A percentile compares a stretch with the other conserved stretches of the same genome.
These are phyloP conservation scores for Triadica sebifera DNA, from an alignment of 345 rosid genomes.

Conservation along the genomic window DNA sequence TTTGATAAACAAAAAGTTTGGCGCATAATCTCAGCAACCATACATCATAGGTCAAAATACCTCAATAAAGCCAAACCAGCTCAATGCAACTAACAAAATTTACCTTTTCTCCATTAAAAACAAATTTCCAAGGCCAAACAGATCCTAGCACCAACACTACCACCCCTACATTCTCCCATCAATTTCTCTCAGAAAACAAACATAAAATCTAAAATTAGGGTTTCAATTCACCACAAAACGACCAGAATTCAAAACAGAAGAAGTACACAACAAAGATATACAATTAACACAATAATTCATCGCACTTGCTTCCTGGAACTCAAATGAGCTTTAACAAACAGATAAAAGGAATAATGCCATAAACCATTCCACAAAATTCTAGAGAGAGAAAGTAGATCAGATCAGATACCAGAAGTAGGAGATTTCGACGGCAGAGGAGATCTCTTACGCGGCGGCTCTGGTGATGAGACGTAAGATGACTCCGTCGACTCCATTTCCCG, in stretches of 20 bases:
- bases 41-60: no score
- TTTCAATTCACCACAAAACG: not conserved
- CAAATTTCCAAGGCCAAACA: no score
- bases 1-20: no score
- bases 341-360: not conserved
- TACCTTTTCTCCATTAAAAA: no score
- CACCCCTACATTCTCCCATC: no score
- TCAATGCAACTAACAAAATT: no score
- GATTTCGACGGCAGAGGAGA: constrained; percentile 69
- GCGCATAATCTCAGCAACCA: no score
- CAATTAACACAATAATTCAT: not conserved
- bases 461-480: constrained; percentile 73
- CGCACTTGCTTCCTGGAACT: not conserved
- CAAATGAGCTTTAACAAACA: not conserved
- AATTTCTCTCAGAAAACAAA: no score
- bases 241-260: not conserved
- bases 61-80: no score
- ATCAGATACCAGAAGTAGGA: constrained; percentile 60
- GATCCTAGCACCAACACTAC: no score
- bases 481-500: constrained; percentile 83
- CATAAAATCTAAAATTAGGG: not conserved
- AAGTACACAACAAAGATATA: constrained; percentile 2
- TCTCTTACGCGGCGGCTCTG: constrained; percentile 66
- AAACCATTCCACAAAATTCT: not conserved
- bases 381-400: constrained; percentile 36